These are phyloP conservation scores for Podaxis sp. DNA, from an alignment of 768 basidiomycete species.

Conservation along the genomic window DNA sequence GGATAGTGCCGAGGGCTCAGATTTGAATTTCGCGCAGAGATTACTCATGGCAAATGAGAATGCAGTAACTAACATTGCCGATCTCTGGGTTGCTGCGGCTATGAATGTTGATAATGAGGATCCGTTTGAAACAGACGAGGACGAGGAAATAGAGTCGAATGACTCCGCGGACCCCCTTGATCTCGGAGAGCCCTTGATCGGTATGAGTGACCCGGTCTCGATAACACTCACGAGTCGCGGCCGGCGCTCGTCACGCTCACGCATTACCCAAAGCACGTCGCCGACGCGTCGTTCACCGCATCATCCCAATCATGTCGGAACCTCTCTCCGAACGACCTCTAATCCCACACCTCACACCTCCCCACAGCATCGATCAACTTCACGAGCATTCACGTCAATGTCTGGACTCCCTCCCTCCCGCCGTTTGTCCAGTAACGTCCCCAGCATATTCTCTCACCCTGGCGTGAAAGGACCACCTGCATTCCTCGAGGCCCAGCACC, in stretches of 20 bases:
- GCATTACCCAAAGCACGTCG: constrained; percentile 10
- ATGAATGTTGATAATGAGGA: constrained; percentile 93
- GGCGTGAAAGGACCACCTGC: constrained; percentile 79
- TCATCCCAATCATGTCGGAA: constrained; percentile 23
- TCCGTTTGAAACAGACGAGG: constrained; percentile 57
- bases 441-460: constrained; percentile 79
- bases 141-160: constrained; percentile 10
- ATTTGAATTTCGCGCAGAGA: constrained; percentile 85
- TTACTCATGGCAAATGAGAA: constrained; percentile 92
- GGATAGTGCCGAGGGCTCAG: constrained; percentile 32
- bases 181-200: constrained; percentile 21
- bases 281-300: constrained; percentile 21
- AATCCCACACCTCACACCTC: constrained; percentile 30
- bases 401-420: constrained; percentile 26
- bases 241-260: constrained; percentile 5
- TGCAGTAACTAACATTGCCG: constrained; percentile 90
- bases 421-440: constrained; percentile 54
- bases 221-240: constrained; percentile 4
- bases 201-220: background rate
- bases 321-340: constrained; percentile 23
- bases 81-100: constrained; percentile 96
- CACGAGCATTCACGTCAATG: constrained; percentile 6
- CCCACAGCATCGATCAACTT: constrained; percentile 15
- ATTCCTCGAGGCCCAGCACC: constrained; percentile 67
- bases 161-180: constrained; percentile 33